Base-by-base conservation (phyloP, 208 protist species). In the Trypanosoma conorhini region DNA sequence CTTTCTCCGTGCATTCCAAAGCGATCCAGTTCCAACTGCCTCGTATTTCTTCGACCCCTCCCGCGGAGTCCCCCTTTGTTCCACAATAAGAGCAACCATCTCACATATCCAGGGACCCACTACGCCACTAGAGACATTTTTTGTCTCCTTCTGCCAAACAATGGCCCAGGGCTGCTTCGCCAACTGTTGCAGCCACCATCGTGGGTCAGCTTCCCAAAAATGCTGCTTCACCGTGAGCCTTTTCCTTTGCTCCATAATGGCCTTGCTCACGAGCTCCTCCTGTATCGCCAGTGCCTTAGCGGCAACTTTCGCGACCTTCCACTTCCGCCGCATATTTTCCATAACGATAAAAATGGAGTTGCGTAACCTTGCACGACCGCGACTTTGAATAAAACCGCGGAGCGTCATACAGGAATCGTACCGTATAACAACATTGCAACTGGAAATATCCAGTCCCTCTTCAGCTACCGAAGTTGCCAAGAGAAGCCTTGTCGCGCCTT, bases 381-480 rank as follows among this genome's bases (percentile, higher is more conserved):
- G 83, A 28, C 83, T 85, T 75, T 96, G 91, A 52, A 94, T 76
- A 55, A 86, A 81, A 24, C 67, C 72, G 13, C 56, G 63, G 35
- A 88, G 66, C n/a, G 71, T 84, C 3, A 74, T 55, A 33, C 82
- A 66, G 2, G 58, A 67, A 57, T 85, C 65, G 62, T 74, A 91
- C 24, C 88, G 75, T 44, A 94, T 48, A 22, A 95, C 86, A 28
- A 91, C 21, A 55, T 83, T 89, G 65, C 90, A 95, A 0, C 26
- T 46, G 17, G 71, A 76, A 48, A 95, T 70, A 52, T 94, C 90
- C 22, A 95, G 62, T 30, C 90, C 88, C 62, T 95, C 87, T 70
- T 94, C 82, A 15, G 70, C 80, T 3, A 95, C 83, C 22, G 80
- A 80, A 28, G 90, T 94, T 38, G 90, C 73, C n/a, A 95, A 72